Conservation (phyloP, 139 green algal species). For the Chlorella sorokiniana region DNA sequence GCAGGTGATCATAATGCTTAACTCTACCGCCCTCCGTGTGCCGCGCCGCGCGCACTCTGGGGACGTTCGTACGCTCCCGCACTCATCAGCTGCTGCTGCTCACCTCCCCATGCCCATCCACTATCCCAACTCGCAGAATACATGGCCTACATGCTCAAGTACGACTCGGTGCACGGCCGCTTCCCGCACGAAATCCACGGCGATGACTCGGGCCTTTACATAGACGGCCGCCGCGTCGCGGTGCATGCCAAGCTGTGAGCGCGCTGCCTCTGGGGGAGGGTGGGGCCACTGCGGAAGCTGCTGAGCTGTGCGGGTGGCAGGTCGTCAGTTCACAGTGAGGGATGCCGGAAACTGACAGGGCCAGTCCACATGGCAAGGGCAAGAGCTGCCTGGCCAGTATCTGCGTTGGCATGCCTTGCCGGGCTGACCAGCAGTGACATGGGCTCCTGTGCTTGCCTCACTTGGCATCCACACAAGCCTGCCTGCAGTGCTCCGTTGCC, state of each 20-base stretch:
- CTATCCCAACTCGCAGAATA: background rate
- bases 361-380: no score
- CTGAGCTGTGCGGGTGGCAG: no score
- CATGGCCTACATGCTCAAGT: conserved; percentile 47
- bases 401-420: no score
- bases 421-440: no score
- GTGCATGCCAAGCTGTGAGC: conserved; percentile 30
- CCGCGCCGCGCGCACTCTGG: no score
- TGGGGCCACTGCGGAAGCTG: background rate
- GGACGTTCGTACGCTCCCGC: no score
- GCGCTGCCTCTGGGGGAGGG: background rate
- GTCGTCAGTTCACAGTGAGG: no score
- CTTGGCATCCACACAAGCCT: no score
- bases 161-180: conserved; percentile 45
- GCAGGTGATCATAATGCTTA: conserved; percentile 3
- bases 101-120: background rate
- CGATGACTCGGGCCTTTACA: conserved; percentile 28
- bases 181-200: conserved; percentile 35
- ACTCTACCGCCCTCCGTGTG: background rate
- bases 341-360: no score
- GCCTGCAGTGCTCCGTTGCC: no score
- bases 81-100: background rate
- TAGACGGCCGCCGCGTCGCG: conserved; percentile 37
- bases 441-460: no score
- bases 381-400: no score